Base-by-base conservation (phyloP, 495 filamentous ascomycete species). In the Pyrenopolyporus hunteri region DNA sequence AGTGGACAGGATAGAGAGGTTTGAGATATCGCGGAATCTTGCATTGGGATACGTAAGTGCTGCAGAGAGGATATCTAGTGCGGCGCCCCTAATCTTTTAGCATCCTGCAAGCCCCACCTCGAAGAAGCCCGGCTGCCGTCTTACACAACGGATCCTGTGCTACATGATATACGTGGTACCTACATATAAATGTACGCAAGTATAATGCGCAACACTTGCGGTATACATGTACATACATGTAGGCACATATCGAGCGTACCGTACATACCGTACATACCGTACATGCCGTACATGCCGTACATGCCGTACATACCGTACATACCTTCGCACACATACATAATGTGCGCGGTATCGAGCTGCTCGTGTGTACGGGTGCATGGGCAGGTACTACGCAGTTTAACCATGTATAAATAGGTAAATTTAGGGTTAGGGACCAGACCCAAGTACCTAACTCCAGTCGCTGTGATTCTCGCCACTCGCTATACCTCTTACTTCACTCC, bases 41-140 rank as follows among this genome's bases (percentile, higher is more conserved):
- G 64, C 67, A 70, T 70, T 57, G 55, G 59, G 67, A 62, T 66
- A 66, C 63, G 63, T 66, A 66, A 66, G 63, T 66, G 63, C 57
- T 57, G 57, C 63, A 65, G 56, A 63, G 46, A 56, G 45, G 26
- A 36, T 29, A 56, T 28, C 44, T 60, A 22, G 63, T 65, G 57
- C 57, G 62, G 56, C 62, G 49, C 59, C 63, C 42, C 23, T 42
- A 42, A 42, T 42, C n/a, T 61, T 37, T 64, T 48, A 49, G 53
- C 35, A 57, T 63, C 47, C 58, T 63, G 63, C 53, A 54, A 59
- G 58, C 40, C 59, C 58, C 58, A 54, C 64, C 44, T 63, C 36
- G 14, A 67, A 28, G 61, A n/a, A 66, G 56, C 51, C 64, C 59
- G 59, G 57, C 58, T 67, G 52, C 59, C 64, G 64, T 67, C 59